phyloP scores from a whole-genome alignment of 805 yeast species.

The Monosporozyma yasuniensis region DNA sequence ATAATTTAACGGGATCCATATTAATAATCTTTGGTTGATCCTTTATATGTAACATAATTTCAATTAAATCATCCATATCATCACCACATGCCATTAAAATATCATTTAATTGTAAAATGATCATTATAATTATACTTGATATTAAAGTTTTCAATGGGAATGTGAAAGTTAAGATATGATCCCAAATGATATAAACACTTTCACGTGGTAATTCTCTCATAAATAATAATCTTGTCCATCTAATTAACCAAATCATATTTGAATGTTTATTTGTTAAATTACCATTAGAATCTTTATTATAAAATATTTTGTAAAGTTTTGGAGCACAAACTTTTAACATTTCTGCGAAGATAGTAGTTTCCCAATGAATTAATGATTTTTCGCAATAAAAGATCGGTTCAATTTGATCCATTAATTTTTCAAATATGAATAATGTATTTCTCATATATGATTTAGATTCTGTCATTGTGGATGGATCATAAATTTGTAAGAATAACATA shows the following conservation, averaged over 20 bases:
- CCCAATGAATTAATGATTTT: constrained; percentile 20
- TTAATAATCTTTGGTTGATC: constrained; percentile 6
- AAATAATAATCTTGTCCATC: constrained; percentile 28
- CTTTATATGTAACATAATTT: constrained; percentile 19
- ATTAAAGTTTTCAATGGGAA: constrained; percentile 19
- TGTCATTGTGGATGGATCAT: constrained; percentile 4
- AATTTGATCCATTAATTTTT: constrained; percentile 21
- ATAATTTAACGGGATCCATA: constrained; percentile 18
- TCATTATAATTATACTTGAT: constrained; percentile 17
- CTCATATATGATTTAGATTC: constrained; percentile 5
- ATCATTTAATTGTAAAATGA: constrained; percentile 10
- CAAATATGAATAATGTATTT: constrained; percentile 18
- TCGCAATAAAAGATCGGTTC: constrained; percentile 22
- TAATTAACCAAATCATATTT: constrained; percentile 26
- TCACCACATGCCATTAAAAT: constrained; percentile 9
- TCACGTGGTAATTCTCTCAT: constrained; percentile 24
- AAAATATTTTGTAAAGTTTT: constrained; percentile 10
- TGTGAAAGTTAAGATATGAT: constrained; percentile 21
- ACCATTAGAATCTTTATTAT: constrained; percentile 1
- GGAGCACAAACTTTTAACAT: constrained; percentile 17
- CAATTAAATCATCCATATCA: constrained; percentile 25
- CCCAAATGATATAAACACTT: constrained; percentile 24
- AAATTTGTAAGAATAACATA: constrained; percentile 21
- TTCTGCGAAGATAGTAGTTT: constrained; percentile 13
- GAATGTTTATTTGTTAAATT: constrained; percentile 5